Evolutionary conservation across 148 eudicot genomes (phyloP).

Genomic region (Nyssa sinensis): DNA sequence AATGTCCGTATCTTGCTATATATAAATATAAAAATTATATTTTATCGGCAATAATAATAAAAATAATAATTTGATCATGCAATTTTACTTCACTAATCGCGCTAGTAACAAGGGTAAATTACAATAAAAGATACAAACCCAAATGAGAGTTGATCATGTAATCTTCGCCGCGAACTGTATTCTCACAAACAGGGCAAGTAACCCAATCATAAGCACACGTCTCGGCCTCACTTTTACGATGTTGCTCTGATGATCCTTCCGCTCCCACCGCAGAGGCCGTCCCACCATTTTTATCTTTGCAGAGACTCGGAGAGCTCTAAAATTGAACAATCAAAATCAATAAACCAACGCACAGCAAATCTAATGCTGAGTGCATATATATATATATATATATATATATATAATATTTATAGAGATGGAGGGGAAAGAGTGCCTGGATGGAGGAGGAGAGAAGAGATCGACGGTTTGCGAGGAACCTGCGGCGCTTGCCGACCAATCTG

Average conservation of each 20-base stretch:
- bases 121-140: slow-evolving; percentile 23
- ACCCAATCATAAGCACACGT: slow-evolving; percentile 22
- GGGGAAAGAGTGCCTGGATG: slow-evolving; percentile 7
- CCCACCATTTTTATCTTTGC: slow-evolving; percentile 9
- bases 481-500: slow-evolving; percentile 67
- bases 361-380: not conserved
- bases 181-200: slow-evolving; percentile 59
- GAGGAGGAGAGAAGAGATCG: slow-evolving; percentile 35
- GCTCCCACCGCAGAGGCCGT: too few relatives aligned
- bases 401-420: too few relatives aligned
- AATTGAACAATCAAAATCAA: too few relatives aligned
- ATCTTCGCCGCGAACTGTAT: slow-evolving; percentile 44
- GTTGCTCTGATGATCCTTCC: slow-evolving; percentile 2
- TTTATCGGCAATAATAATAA: too few relatives aligned
- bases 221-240: slow-evolving; percentile 5
- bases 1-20: too few relatives aligned
- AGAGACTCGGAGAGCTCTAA: slow-evolving; percentile 19
- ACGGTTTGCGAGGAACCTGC: slow-evolving; percentile 54
- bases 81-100: too few relatives aligned
- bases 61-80: too few relatives aligned
- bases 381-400: not conserved
- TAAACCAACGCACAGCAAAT: too few relatives aligned
- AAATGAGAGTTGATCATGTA: slow-evolving; percentile 55
- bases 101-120: too few relatives aligned
- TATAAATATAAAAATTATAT: too few relatives aligned